Evolutionary conservation across 2,329 filamentous ascomycete genomes (phyloP).

Genomic region (Venturia nashicola): DNA sequence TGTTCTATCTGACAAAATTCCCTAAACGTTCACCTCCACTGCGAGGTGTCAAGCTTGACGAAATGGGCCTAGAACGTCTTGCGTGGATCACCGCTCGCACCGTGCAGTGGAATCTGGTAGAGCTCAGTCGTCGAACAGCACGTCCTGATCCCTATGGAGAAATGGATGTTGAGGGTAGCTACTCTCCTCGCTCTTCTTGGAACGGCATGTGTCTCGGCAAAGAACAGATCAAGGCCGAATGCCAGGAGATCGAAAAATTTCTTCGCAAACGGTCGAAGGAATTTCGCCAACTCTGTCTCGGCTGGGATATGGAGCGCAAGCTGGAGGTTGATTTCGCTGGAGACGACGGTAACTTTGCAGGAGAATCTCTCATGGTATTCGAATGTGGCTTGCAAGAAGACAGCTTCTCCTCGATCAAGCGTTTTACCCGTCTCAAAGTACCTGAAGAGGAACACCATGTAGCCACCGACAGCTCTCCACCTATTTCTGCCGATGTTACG

Average conservation of each 20-base stretch:
- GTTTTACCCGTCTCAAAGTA: constrained; percentile 44
- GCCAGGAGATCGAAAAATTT: constrained; percentile 69
- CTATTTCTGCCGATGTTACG: neutral
- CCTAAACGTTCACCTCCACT: constrained; percentile 38
- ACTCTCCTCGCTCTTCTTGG: constrained; percentile 69
- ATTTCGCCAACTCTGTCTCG: constrained; percentile 64
- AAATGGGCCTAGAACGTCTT: constrained; percentile 45
- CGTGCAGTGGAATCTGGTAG: constrained; percentile 69
- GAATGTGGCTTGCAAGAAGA: constrained; percentile 56
- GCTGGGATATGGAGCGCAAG: constrained; percentile 84
- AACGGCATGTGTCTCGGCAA: constrained; percentile 58
- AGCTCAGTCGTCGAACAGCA: constrained; percentile 61
- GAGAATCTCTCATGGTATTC: constrained; percentile 66
- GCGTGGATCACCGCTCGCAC: constrained; percentile 74
- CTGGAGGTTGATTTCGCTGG: constrained; percentile 83
- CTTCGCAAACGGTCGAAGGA: constrained; percentile 60
- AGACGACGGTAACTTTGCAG: constrained; percentile 62
- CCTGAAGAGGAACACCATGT: constrained; percentile 14
- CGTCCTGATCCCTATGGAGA: constrained; percentile 62
- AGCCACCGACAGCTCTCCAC: neutral
- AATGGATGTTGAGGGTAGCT: constrained; percentile 56
- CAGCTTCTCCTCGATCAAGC: constrained; percentile 37
- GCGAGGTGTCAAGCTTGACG: constrained; percentile 30
- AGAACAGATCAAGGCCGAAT: constrained; percentile 63
- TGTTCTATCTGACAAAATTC: constrained; percentile 69